Evolutionary conservation across 139 green algal species (phyloP).

Genomic region (Medakamo hakoo): DNA sequence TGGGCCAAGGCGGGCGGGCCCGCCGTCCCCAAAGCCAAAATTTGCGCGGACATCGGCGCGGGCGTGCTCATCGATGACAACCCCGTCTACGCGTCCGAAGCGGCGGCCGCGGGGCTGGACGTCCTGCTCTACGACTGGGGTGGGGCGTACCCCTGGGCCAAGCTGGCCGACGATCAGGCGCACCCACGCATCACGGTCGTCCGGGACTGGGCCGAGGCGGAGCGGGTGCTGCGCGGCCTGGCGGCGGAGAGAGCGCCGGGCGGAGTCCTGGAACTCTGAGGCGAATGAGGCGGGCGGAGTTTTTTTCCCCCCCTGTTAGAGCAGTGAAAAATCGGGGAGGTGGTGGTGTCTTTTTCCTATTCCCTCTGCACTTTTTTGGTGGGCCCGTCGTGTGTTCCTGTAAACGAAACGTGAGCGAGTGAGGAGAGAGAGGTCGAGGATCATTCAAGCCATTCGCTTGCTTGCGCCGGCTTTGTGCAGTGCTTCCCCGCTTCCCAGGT

Average conservation of each 20-base stretch:
- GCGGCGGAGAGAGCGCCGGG: neutral
- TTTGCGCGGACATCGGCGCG: conserved; percentile 72
- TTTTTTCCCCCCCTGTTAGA: too few relatives aligned
- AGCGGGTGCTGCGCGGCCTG: conserved; percentile 14
- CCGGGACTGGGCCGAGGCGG: conserved; percentile 19
- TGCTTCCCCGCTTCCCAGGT: too few relatives aligned
- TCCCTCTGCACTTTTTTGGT: neutral
- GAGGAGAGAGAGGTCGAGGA: too few relatives aligned
- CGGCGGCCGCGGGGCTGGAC: conserved; percentile 54
- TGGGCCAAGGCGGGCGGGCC: conserved; percentile 61
- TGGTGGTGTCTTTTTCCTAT: neutral
- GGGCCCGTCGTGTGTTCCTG: too few relatives aligned
- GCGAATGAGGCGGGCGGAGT: too few relatives aligned
- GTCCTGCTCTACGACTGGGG: conserved; percentile 89
- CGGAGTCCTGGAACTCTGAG: too few relatives aligned
- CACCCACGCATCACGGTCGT: conserved; percentile 17
- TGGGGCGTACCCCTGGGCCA: conserved; percentile 73
- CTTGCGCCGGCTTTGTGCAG: too few relatives aligned
- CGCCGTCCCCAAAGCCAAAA: conserved; percentile 68
- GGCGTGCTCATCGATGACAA: conserved; percentile 91
- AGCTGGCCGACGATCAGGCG: conserved; percentile 23
- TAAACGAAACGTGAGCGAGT: too few relatives aligned
- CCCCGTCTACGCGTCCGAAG: conserved; percentile 69
- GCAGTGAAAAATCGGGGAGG: too few relatives aligned
- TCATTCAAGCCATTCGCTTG: too few relatives aligned